Conservation (phyloP, 768 basidiomycete species). For the Sporobolomyces pararoseus region DNA sequence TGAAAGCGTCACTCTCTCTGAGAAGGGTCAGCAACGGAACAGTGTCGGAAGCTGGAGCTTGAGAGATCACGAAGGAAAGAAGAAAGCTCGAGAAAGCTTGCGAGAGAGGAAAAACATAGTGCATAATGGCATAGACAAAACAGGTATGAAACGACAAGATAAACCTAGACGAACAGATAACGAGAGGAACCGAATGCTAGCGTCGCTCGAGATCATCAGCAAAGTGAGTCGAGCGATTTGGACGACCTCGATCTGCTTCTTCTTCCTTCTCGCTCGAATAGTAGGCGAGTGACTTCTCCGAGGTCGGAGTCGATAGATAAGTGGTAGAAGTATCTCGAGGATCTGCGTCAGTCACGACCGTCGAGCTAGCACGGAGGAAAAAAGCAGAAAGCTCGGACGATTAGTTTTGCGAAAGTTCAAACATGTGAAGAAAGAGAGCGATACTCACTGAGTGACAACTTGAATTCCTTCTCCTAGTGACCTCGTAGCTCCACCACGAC, state of each 20-base stretch:
- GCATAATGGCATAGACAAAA: background rate
- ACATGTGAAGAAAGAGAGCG: background rate
- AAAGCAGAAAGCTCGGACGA: background rate
- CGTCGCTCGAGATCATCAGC: background rate
- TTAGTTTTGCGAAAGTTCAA: background rate
- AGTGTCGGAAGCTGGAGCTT: too few species aligned
- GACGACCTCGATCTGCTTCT: background rate
- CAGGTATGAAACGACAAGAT: background rate
- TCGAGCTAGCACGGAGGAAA: background rate
- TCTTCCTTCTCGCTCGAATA: constrained; percentile 11
- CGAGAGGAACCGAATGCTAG: background rate
- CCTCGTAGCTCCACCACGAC: background rate
- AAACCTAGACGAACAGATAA: background rate
- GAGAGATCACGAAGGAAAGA: too few species aligned
- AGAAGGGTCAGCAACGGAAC: too few species aligned
- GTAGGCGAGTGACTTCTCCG: background rate
- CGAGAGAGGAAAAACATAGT: too few species aligned
- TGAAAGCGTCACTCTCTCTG: too few species aligned
- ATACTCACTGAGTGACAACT: constrained; percentile 1
- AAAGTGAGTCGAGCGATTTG: background rate
- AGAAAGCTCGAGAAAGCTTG: too few species aligned
- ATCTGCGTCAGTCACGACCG: constrained; percentile 6
- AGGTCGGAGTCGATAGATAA: background rate
- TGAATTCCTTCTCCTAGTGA: constrained; percentile 3
- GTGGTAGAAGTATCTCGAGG: background rate